Percentiles rank a stretch among this genome's conserved stretches.
These are phyloP conservation scores for Chloroidium sp. DNA, from an alignment of 163 green algal species.

Conservation along the genomic window DNA sequence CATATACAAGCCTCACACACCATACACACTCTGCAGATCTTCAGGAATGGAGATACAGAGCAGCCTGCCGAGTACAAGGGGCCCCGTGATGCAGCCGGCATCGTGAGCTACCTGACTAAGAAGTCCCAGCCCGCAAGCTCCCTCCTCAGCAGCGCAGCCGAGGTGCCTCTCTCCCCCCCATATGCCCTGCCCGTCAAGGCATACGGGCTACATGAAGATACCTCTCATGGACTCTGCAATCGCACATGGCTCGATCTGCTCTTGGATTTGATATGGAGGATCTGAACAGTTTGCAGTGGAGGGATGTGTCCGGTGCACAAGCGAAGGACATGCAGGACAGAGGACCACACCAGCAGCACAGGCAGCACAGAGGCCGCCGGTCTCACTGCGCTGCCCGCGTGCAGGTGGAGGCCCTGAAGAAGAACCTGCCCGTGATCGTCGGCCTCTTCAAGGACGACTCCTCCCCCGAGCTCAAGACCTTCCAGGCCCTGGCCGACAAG, in stretches of 20 bases:
- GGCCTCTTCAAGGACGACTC: conserved; percentile 17
- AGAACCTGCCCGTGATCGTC: conserved; percentile 22
- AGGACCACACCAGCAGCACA: too few species aligned
- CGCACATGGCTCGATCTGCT: too few species aligned
- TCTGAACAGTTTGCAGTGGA: too few species aligned
- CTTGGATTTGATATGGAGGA: too few species aligned
- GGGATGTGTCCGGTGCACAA: too few species aligned
- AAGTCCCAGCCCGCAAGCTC: conserved; percentile 22
- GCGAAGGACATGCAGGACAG: too few species aligned
- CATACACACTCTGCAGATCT: conserved; percentile 25
- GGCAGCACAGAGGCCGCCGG: background rate
- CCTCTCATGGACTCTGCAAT: too few species aligned
- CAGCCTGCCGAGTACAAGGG: conserved; percentile 37
- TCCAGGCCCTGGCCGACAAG: conserved; percentile 15
- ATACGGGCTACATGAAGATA: too few species aligned
- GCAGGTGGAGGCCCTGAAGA: conserved; percentile 7
- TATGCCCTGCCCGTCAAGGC: too few species aligned
- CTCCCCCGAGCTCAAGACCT: conserved; percentile 27
- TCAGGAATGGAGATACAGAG: conserved; percentile 25
- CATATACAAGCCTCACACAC: too few species aligned
- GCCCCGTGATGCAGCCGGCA: conserved; percentile 41
- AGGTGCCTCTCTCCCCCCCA: background rate
- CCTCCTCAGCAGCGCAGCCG: conserved; percentile 9
- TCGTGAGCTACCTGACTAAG: conserved; percentile 46
- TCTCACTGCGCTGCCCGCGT: background rate